phyloP scores from a whole-genome alignment of 108 stramenopile genomes.

The Stephanodiscus minutulus region DNA sequence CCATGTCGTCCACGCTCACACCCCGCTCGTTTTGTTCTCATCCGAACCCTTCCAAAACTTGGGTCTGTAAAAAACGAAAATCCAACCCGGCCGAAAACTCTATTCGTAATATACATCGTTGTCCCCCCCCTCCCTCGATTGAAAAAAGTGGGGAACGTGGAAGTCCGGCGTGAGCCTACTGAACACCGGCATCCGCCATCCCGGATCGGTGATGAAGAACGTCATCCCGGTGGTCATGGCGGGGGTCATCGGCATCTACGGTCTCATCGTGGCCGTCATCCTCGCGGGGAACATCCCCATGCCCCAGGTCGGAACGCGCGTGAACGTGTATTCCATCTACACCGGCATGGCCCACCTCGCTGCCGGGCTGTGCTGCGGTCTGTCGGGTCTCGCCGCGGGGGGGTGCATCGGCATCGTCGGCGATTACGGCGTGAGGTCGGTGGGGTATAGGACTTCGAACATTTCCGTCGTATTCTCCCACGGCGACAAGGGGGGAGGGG shows the following conservation, averaged over 20 bases:
- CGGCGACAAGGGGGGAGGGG: constrained; percentile 58
- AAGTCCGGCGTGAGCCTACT: constrained; percentile 75
- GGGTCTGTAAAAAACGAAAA: no score
- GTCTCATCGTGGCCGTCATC: constrained; percentile 86
- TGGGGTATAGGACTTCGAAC: constrained; percentile 81
- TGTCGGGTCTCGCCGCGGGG: constrained; percentile 82
- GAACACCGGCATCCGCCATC: constrained; percentile 87
- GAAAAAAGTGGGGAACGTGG: constrained; percentile 85
- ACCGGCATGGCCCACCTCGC: constrained; percentile 80
- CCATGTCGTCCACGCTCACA: no score
- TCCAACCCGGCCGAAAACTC: no score
- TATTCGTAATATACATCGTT: neutral
- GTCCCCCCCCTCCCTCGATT: neutral
- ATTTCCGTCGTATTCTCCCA: constrained; percentile 74
- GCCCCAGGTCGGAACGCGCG: constrained; percentile 57
- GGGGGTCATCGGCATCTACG: constrained; percentile 91
- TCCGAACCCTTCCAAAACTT: no score
- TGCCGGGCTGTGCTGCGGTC: constrained; percentile 82
- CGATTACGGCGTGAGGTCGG: constrained; percentile 82
- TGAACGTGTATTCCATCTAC: constrained; percentile 81
- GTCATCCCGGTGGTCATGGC: constrained; percentile 93
- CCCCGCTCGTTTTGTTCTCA: no score
- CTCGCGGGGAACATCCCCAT: constrained; percentile 68
- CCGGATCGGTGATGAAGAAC: constrained; percentile 87
- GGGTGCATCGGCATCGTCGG: constrained; percentile 88